Evolutionary conservation across 129 eudicot genomes (phyloP).

Genomic region (Apium graveolens): DNA sequence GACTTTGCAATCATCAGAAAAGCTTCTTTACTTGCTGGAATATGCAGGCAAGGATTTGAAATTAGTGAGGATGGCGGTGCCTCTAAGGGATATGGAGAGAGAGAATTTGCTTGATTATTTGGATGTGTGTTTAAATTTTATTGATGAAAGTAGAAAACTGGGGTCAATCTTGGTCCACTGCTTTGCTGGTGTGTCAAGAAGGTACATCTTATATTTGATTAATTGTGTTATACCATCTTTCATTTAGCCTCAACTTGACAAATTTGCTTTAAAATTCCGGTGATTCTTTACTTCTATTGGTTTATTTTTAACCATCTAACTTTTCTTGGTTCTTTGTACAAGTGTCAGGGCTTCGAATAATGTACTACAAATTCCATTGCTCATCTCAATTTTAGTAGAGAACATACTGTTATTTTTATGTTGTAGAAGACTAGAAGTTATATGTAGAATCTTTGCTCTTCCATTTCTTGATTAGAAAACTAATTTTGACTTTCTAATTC

Average conservation of each 20-base stretch:
- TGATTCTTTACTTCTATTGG: background rate
- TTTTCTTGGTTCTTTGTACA: background rate
- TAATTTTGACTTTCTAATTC: background rate
- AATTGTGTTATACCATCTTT: slow-evolving; percentile 10
- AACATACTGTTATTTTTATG: background rate
- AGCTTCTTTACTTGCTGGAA: slow-evolving; percentile 66
- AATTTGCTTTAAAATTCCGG: background rate
- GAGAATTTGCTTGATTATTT: slow-evolving; percentile 80
- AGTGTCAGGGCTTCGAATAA: background rate
- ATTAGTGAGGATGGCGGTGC: slow-evolving; percentile 88
- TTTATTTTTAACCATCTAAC: background rate
- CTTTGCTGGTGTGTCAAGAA: slow-evolving; percentile 97
- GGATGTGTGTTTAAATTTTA: slow-evolving; percentile 90
- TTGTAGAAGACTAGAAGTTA: background rate
- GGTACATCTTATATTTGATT: slow-evolving; percentile 35
- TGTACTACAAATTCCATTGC: background rate
- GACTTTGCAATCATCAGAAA: slow-evolving; percentile 34
- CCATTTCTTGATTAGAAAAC: background rate
- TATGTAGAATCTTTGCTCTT: background rate
- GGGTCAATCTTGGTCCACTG: slow-evolving; percentile 95
- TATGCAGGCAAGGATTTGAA: slow-evolving; percentile 84
- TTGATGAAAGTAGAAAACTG: slow-evolving; percentile 63
- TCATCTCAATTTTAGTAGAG: background rate
- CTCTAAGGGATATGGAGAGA: slow-evolving; percentile 82
- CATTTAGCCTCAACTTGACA: background rate